Conservation (phyloP, 371 early-diverging fungal species). For the Mortierella sp. region DNA sequence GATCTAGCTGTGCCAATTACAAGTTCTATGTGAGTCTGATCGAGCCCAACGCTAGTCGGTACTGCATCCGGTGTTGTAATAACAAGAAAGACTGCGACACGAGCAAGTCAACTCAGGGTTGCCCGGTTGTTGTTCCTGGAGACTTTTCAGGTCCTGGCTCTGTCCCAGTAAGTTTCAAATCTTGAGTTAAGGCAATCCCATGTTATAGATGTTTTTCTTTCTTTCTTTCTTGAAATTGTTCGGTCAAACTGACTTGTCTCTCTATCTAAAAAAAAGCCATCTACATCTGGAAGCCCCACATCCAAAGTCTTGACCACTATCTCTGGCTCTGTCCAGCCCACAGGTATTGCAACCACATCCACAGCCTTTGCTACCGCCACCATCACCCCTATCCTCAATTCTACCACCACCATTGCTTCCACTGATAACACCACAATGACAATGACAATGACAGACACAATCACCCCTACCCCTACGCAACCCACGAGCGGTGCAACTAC, state of each 20-base stretch:
- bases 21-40: constrained; percentile 56
- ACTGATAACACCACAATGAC: too few species aligned
- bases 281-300: too few species aligned
- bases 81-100: constrained; percentile 59
- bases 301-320: not conserved
- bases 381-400: too few species aligned
- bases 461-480: not conserved
- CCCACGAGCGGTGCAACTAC: not conserved
- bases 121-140: constrained; percentile 62
- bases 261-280: not conserved
- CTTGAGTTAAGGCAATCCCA: too few species aligned
- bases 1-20: constrained; percentile 47
- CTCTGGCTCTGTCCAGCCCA: too few species aligned
- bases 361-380: too few species aligned
- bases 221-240: not conserved
- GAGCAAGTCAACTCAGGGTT: constrained; percentile 64
- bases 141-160: constrained; percentile 48
- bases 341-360: not conserved
- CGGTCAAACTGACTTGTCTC: not conserved
- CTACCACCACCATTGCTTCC: not conserved
- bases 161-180: too few species aligned
- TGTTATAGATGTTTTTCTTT: too few species aligned
- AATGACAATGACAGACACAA: too few species aligned
- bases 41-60: constrained; percentile 51
- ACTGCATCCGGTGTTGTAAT: constrained; percentile 65